Percentiles rank a stretch among this genome's conserved stretches.
phyloP scores from a whole-genome alignment of 768 basidiomycete genomes.

The Phlegmacium glaucopus region DNA sequence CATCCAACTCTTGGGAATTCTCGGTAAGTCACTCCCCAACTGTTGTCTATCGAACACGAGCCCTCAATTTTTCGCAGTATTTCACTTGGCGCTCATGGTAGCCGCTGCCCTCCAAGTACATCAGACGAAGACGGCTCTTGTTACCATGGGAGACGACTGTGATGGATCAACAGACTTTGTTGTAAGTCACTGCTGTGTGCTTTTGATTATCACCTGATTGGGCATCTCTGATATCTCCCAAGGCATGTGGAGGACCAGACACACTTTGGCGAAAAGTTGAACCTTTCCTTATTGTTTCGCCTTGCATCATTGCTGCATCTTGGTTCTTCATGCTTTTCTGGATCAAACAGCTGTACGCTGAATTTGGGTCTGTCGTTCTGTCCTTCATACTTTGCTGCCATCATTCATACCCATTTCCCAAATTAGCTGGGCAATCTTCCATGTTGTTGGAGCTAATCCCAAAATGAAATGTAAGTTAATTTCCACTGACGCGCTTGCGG shows the following conservation, averaged over 20 bases:
- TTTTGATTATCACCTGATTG: background rate
- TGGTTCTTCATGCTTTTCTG: slow-evolving; percentile 69
- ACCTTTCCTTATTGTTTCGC: slow-evolving; percentile 70
- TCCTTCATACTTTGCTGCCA: background rate
- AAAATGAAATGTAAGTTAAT: slow-evolving; percentile 70
- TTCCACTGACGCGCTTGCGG: slow-evolving; percentile 4
- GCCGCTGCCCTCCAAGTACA: slow-evolving; percentile 75
- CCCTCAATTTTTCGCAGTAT: slow-evolving; percentile 40
- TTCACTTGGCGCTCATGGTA: slow-evolving; percentile 72
- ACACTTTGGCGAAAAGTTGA: slow-evolving; percentile 59
- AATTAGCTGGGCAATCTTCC: slow-evolving; percentile 84
- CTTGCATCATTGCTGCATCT: slow-evolving; percentile 62
- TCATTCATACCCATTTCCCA: slow-evolving; percentile 5
- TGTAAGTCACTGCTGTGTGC: slow-evolving; percentile 31
- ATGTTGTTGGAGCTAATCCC: slow-evolving; percentile 83
- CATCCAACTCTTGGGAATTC: slow-evolving; percentile 73
- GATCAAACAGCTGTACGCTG: slow-evolving; percentile 66
- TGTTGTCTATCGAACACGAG: background rate
- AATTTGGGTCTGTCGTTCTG: slow-evolving; percentile 69
- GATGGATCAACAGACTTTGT: slow-evolving; percentile 29
- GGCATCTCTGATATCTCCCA: background rate
- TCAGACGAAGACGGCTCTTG: slow-evolving; percentile 66
- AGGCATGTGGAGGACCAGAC: slow-evolving; percentile 48
- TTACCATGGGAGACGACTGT: slow-evolving; percentile 31
- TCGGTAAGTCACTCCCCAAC: slow-evolving; percentile 40